Conservation (phyloP, 768 basidiomycete genomes). For the Pisolithus tinctorius region DNA sequence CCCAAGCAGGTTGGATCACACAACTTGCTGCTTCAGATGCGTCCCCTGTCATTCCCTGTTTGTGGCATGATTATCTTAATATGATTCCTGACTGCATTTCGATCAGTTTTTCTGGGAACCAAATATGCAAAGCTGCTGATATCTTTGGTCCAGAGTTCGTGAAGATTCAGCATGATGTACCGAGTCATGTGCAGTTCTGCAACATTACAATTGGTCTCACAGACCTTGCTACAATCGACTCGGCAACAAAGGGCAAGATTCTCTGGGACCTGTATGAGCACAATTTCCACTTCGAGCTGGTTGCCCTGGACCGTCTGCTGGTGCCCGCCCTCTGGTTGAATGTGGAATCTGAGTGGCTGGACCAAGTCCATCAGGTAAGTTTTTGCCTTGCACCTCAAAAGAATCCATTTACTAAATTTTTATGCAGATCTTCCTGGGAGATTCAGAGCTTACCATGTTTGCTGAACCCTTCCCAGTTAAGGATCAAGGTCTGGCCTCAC, state of each 20-base stretch:
- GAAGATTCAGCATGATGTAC: background rate
- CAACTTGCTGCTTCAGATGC: background rate
- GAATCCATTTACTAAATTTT: no score
- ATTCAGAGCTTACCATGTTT: no score
- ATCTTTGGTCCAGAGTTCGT: background rate
- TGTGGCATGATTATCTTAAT: background rate
- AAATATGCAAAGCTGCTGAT: background rate
- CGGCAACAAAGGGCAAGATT: background rate
- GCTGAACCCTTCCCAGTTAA: no score
- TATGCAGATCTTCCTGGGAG: no score
- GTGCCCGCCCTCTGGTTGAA: background rate
- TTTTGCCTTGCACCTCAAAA: no score
- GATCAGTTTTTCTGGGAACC: background rate
- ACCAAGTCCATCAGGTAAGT: background rate
- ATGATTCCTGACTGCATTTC: background rate
- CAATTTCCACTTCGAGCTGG: conserved; percentile 13
- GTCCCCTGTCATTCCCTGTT: background rate
- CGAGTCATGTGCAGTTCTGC: background rate
- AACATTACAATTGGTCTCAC: background rate
- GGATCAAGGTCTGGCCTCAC: no score
- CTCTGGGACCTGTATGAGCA: conserved; percentile 14
- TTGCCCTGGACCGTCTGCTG: conserved; percentile 7
- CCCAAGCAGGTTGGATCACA: background rate
- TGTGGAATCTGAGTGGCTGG: background rate
- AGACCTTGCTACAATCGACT: background rate